phyloP scores from a whole-genome alignment of 805 yeast genomes.

The Hanseniaspora meyeri region DNA sequence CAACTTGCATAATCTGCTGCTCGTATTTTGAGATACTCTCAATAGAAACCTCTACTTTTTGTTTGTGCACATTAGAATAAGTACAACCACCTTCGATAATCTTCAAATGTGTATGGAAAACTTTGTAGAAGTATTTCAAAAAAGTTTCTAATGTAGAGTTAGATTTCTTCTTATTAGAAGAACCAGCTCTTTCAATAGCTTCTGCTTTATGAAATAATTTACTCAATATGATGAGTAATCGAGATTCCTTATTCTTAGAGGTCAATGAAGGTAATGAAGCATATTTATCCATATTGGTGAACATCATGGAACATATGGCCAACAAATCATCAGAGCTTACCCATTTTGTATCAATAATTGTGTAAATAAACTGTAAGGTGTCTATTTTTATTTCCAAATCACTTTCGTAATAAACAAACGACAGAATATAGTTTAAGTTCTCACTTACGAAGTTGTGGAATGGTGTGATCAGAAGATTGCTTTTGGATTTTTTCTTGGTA shows the following conservation, averaged over 20 bases:
- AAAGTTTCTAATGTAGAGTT: background rate
- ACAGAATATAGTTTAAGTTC: constrained; percentile 52
- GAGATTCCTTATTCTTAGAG: constrained; percentile 25
- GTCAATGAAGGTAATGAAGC: constrained; percentile 19
- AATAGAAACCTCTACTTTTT: constrained; percentile 12
- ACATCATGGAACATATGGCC: constrained; percentile 34
- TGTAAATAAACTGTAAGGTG: constrained; percentile 42
- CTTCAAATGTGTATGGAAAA: background rate
- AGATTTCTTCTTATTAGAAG: background rate
- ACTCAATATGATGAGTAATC: constrained; percentile 37
- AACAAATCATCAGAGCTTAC: constrained; percentile 47
- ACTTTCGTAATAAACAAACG: constrained; percentile 45
- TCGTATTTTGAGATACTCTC: constrained; percentile 1
- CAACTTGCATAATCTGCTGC: constrained; percentile 22
- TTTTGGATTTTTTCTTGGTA: background rate
- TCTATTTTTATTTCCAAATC: constrained; percentile 43
- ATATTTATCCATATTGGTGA: constrained; percentile 26
- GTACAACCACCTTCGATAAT: background rate
- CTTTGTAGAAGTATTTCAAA: background rate
- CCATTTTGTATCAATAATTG: constrained; percentile 48
- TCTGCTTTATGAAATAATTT: constrained; percentile 34
- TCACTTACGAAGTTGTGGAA: constrained; percentile 69
- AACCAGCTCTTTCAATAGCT: background rate
- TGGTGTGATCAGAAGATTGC: constrained; percentile 36
- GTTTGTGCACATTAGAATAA: constrained; percentile 4